These are phyloP conservation scores for Phytophthora meadii DNA, from an alignment of 352 stramenopile species.

Conservation along the genomic window DNA sequence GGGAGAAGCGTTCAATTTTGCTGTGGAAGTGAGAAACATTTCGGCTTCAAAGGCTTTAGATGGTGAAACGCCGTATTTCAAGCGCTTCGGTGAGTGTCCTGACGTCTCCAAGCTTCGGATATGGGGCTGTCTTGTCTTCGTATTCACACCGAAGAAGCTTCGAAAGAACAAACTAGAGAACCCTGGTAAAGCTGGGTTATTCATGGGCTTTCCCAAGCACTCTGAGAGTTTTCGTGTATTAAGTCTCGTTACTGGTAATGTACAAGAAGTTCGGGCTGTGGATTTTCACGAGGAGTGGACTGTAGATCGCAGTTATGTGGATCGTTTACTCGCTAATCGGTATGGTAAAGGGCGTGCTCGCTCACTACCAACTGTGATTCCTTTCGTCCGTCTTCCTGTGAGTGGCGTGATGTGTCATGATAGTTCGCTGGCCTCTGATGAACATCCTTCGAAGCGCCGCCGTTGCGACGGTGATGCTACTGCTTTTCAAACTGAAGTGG, in stretches of 20 bases:
- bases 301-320: neutral
- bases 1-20: slow-evolving; percentile 16
- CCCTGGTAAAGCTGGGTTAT: neutral
- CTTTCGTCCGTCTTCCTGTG: too few species aligned
- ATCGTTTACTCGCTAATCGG: neutral
- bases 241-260: neutral
- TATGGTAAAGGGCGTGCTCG: neutral
- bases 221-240: neutral
- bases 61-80: slow-evolving; percentile 4
- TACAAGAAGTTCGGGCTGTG: neutral
- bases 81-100: neutral
- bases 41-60: neutral
- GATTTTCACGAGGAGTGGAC: neutral
- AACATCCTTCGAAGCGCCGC: too few species aligned
- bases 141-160: neutral
- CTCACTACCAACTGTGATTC: too few species aligned
- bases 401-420: too few species aligned
- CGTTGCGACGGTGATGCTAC: too few species aligned
- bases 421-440: too few species aligned
- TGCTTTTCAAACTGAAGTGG: too few species aligned
- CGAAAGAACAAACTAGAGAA: neutral
- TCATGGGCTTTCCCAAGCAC: neutral
- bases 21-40: neutral
- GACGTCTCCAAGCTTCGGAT: neutral
- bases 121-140: neutral